These are phyloP conservation scores for Achlya hypogyna DNA, from an alignment of 352 stramenopile species.

Conservation along the genomic window DNA sequence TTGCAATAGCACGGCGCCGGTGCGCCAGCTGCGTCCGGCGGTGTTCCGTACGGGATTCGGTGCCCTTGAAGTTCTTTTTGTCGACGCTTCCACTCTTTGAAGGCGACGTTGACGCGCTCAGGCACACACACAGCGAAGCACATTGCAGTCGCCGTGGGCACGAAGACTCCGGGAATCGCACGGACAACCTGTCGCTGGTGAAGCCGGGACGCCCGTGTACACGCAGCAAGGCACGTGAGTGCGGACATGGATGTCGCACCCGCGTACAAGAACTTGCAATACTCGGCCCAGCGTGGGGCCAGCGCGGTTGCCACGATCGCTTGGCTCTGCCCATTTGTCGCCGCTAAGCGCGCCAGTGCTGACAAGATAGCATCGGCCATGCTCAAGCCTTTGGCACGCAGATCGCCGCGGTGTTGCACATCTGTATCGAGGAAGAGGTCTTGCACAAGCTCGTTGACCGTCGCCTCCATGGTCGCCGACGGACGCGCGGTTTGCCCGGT, in stretches of 20 bases:
- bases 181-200: not conserved
- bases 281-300: not conserved
- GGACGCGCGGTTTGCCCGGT: not conserved
- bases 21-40: not conserved
- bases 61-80: not conserved
- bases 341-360: not conserved
- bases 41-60: not conserved
- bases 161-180: not conserved
- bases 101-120: not conserved
- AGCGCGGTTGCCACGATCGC: not conserved
- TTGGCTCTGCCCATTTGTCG: not conserved
- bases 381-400: too few relatives aligned
- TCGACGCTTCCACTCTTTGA: not conserved
- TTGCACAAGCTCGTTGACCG: not conserved
- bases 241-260: not conserved
- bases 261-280: not conserved
- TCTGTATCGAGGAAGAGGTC: not conserved
- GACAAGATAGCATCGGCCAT: too few relatives aligned
- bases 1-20: not conserved
- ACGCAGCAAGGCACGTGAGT: not conserved
- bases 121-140: not conserved
- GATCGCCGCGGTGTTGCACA: not conserved
- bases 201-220: not conserved
- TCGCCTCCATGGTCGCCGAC: not conserved
- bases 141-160: not conserved